These are phyloP conservation scores for Crithidia acanthocephali DNA, from an alignment of 208 protist genomes.

Conservation along the genomic window DNA sequence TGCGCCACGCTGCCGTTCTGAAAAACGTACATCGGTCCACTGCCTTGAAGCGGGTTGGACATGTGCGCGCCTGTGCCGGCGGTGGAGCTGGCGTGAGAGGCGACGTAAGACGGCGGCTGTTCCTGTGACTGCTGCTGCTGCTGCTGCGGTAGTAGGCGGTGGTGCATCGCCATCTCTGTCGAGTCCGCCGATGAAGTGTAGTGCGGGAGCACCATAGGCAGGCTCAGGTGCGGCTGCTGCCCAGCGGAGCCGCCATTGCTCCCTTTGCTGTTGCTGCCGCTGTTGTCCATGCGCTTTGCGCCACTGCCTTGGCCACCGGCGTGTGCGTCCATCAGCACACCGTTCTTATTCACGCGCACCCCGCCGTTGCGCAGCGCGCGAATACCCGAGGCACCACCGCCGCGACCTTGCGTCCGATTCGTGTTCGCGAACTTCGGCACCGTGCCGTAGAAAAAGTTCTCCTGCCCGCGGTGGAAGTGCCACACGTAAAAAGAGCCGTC, in stretches of 20 bases:
- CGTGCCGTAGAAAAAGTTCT: slow-evolving; percentile 72
- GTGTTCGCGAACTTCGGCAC: slow-evolving; percentile 75
- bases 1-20: neutral
- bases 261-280: neutral
- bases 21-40: neutral
- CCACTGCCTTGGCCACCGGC: neutral
- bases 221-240: neutral
- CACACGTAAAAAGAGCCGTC: slow-evolving; percentile 72
- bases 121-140: neutral
- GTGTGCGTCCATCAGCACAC: neutral
- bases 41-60: neutral
- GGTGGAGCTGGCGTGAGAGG: neutral
- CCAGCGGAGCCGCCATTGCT: neutral
- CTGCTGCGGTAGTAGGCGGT: slow-evolving; percentile 1
- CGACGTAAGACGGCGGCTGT: slow-evolving; percentile 1
- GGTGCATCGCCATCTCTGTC: neutral
- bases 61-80: neutral
- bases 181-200: neutral
- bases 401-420: slow-evolving; percentile 17
- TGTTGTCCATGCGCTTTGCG: neutral
- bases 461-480: slow-evolving; percentile 49
- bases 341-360: neutral
- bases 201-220: neutral
- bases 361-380: slow-evolving; percentile 11
- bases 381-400: slow-evolving; percentile 4